Base-by-base conservation (phyloP, 495 filamentous ascomycete genomes). In the Hyaloscypha hepaticicola region DNA sequence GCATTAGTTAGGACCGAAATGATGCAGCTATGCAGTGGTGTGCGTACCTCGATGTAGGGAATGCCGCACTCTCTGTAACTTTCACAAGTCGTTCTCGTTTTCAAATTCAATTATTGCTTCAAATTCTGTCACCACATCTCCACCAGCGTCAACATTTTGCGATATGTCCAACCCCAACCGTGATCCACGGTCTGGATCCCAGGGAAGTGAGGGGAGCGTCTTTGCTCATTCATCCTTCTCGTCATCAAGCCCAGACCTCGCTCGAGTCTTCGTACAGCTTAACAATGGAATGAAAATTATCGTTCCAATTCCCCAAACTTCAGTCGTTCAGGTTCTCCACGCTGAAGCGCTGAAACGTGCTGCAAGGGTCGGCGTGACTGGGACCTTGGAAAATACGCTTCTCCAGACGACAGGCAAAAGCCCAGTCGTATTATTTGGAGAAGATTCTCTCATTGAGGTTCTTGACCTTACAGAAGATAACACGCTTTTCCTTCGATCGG, bases 251-350 rank as follows among this genome's bases (percentile, higher is more conserved):
- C 63, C 63, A 7, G 63, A 65, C 26, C 55, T 60, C 14, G 63
- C 63, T 60, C 63, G 63, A 34, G 63, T 65, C 24, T 65, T 65
- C 33, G 63, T 65, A 16, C 63, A 38, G 45, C 56, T 66, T 6
- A 9, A 33, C 3, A 57, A 58, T 48, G 64, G 64, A 19, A 58
- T 28, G 26, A 66, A 63, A 49, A 55, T 66, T 48, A 27, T 66
- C 8, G 64, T 66, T 1, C 59, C 64, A 5, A 19, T 66, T 48
- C 41, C 64, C 2, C 58, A 66, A 34, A 48, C n/a, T 50, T 41
- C 64, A n/a, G 56, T 29, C 11, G 64, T 66, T n/a, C 45, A 66
- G 1, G 59, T 48, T 27, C 53, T 66, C 22, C 64, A 66, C 50
- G 24, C 27, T 29, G 34, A 56, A 58, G 59, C 64, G 5, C 52